phyloP scores from a whole-genome alignment of 2,329 filamentous ascomycete species.

The Myotisia sp. region DNA sequence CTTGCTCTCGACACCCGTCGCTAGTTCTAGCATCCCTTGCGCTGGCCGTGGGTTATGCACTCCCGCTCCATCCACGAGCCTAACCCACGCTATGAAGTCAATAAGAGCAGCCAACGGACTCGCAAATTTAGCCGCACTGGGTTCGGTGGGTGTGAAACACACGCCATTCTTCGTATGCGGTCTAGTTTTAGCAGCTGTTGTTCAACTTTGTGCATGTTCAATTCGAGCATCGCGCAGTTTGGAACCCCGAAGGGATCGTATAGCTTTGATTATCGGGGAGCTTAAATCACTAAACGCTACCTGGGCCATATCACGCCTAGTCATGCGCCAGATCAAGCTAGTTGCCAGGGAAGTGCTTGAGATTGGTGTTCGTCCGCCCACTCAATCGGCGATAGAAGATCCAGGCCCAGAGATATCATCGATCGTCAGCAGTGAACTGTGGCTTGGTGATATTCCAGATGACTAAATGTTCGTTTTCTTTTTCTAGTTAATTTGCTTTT shows the following conservation, averaged over 20 bases:
- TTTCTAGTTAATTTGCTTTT: too few relatives aligned
- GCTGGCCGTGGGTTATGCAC: conserved; percentile 27
- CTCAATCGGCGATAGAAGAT: conserved; percentile 7
- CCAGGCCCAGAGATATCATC: conserved; percentile 10
- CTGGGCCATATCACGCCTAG: conserved; percentile 58
- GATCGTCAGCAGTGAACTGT: conserved; percentile 12
- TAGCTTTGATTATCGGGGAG: conserved; percentile 64
- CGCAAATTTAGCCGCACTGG: conserved; percentile 53
- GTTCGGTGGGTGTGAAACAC: conserved; percentile 50
- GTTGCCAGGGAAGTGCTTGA: conserved; percentile 62
- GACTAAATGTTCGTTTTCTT: conserved; percentile 5
- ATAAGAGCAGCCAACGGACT: conserved; percentile 66
- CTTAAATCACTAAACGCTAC: conserved; percentile 54
- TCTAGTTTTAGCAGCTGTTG: conserved; percentile 62
- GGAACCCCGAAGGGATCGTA: conserved; percentile 48
- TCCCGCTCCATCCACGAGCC: conserved; percentile 28
- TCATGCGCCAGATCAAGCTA: conserved; percentile 57
- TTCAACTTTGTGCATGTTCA: conserved; percentile 68
- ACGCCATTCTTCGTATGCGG: conserved; percentile 76
- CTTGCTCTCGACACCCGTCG: conserved; percentile 42
- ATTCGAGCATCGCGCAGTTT: conserved; percentile 43
- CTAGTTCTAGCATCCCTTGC: conserved; percentile 35
- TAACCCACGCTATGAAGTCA: conserved; percentile 60
- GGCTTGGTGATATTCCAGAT: conserved; percentile 12
- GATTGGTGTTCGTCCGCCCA: conserved; percentile 21